Base-by-base conservation (phyloP, 1,284 basidiomycete genomes). In the Trichosporon faecale region DNA sequence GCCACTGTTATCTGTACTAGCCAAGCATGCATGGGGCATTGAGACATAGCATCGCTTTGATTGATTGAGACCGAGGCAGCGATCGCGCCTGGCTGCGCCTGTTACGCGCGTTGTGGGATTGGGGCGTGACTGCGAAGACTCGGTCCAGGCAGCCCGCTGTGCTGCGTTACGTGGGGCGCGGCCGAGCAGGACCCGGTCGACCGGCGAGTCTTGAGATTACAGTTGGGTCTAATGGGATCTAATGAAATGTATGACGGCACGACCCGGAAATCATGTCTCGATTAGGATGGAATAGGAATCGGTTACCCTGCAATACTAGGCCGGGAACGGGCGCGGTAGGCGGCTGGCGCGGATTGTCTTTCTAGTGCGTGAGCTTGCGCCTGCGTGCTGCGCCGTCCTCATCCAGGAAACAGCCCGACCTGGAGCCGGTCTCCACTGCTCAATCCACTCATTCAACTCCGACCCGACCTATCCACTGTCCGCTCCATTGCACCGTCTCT, bases 1-100 rank as follows among this genome's bases (percentile, higher is more conserved):
- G 29, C 18, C 57, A 31, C 12, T 61, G 6, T n/a, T 61, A 23
- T n/a, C 27, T 31, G 57, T 61, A 31, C 27, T n/a, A 31, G 57
- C 23, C 21, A 31, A 31, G 57, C 57, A 61, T 61, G 57, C 57
- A 61, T 33, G 29, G 57, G 57, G 29, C 57, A 61, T 61, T 33
- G 16, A 23, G 49, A 31, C 57, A 61, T 61, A 25, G 25, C 52
- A 55, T 3, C 11, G 14, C 11, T 8, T 57, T 16, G 23, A 16
- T 12, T 7, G 12, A 57, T 27, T 25, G 23, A 44, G n/a, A 18
- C 4, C 11, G 35, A 37, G 11, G 12, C 5, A 40, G 18, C 40
- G 40, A 44, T 44, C 40, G 40, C 8, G 16, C n/a, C n/a, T n/a
- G n/a, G n/a, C n/a, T 4, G 40, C 40, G 16, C 16, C 5, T 14